Percentiles rank a stretch among this genome's conserved stretches.
Conservation (phyloP, 23 red algal species). For the Chondrus crispus region DNA sequence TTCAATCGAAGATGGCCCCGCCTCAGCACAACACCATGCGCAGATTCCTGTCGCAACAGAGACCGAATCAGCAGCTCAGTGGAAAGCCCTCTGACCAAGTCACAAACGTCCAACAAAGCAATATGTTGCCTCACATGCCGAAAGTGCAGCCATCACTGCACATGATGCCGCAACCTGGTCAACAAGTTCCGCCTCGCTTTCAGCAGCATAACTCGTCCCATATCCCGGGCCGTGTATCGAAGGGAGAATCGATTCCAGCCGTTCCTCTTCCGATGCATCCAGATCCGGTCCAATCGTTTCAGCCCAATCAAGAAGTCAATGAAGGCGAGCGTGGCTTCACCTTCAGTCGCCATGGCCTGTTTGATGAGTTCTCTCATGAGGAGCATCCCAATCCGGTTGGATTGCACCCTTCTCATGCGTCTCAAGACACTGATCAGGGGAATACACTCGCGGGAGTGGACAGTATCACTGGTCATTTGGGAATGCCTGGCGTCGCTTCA, state of each 20-base stretch:
- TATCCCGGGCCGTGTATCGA: neutral
- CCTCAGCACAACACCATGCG: neutral
- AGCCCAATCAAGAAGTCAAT: slow-evolving; percentile 16
- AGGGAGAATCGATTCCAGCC: neutral
- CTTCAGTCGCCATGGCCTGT: slow-evolving; percentile 16
- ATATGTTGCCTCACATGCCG: neutral
- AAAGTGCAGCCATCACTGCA: neutral
- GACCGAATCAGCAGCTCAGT: neutral
- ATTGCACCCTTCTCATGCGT: neutral
- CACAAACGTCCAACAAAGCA: neutral
- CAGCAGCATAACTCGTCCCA: neutral
- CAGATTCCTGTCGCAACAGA: neutral
- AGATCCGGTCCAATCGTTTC: slow-evolving; percentile 37
- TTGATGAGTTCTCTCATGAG: slow-evolving; percentile 33
- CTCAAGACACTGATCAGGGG: neutral
- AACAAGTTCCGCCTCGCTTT: neutral
- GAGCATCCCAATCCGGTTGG: neutral
- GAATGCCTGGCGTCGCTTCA: neutral
- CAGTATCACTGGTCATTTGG: slow-evolving; percentile 16
- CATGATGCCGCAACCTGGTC: neutral
- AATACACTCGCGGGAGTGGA: slow-evolving; percentile 20
- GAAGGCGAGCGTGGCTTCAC: slow-evolving; percentile 25
- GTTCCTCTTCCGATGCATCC: slow-evolving; percentile 41
- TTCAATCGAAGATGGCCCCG: neutral
- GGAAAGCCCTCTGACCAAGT: neutral